Evolutionary conservation across 2,329 filamentous ascomycete genomes (phyloP), one percentile per base, ranked within the genome.

Genomic region (Acephala macrosclerotiorum): DNA sequence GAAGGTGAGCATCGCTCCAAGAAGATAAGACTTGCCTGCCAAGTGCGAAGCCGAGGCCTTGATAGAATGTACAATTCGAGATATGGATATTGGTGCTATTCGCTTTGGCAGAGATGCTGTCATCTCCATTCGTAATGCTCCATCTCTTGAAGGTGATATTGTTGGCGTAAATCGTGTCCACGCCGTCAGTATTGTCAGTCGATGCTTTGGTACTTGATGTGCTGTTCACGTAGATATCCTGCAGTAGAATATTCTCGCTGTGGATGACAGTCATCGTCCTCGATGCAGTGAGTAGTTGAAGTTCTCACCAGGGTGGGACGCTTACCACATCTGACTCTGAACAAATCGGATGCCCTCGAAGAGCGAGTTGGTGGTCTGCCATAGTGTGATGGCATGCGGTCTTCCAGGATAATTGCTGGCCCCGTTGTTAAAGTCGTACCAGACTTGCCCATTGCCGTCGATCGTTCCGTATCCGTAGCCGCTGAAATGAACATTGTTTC

Each of bases 361-460:
- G 3, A 82, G 72, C 0, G 82, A 82, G 71, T 87, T 82, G 5
- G 75, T 82, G 3, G 84, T 78, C 2, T 78, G 76, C 20, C 77
- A 81, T 71, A 88, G 80, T 20, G 83, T 86, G 68, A 88, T 81
- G 9, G 79, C 79, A 60, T 85, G 83, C 1, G 85, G 85, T 11
- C 85, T 79, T 14, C 80, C 75, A 2, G 81, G 77, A 64, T 83
- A 78, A 66, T 87, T 86, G 36, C 78, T 80, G 12, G 71, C 71
- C 16, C 79, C 77, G 33, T 77, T 74, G 58, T 80, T 79, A 74
- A 81, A 84, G 66, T 85, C 79, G 70, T 89, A 88, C 86, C 86
- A 89, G 2, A 81, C 79, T 70, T 88, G 83, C 1, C 87, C 87
- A 70, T 89, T 88, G 11, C 87, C 86, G 71, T 88, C 80, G 16